phyloP scores from a whole-genome alignment of 2,329 filamentous ascomycete genomes.

The Dichotomopilus funicola region DNA sequence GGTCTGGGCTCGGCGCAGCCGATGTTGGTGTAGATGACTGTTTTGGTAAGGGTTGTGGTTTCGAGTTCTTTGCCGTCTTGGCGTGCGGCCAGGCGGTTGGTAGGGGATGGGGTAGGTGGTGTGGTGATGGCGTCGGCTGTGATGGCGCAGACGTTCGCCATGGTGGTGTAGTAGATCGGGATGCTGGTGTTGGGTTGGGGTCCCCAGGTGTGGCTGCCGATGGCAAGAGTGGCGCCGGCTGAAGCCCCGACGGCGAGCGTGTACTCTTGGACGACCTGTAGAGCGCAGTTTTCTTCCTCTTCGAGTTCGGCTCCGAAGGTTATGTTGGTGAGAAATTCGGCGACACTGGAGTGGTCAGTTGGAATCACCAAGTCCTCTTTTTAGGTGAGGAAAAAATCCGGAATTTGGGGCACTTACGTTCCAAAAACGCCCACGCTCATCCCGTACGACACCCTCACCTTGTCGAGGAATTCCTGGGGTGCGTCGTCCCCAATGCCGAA shows the following conservation, averaged over 20 bases:
- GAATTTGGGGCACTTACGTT: not conserved
- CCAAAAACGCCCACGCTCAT: slow-evolving; percentile 44
- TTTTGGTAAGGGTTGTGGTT: slow-evolving; percentile 36
- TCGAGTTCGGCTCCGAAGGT: slow-evolving; percentile 30
- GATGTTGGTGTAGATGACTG: slow-evolving; percentile 38
- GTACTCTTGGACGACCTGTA: slow-evolving; percentile 45
- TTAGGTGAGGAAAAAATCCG: too few relatives aligned
- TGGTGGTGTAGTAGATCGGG: slow-evolving; percentile 47
- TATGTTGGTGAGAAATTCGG: slow-evolving; percentile 47
- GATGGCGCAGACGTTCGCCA: slow-evolving; percentile 38
- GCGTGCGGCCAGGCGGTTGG: slow-evolving; percentile 11
- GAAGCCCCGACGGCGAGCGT: slow-evolving; percentile 46
- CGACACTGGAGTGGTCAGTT: slow-evolving; percentile 33
- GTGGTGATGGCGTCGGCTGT: slow-evolving; percentile 23
- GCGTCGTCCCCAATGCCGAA: not conserved
- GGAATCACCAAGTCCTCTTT: not conserved
- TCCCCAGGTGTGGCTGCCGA: slow-evolving; percentile 41
- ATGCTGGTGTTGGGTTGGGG: slow-evolving; percentile 39
- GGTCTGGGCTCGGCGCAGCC: slow-evolving; percentile 37
- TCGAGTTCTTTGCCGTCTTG: slow-evolving; percentile 24
- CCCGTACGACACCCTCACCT: slow-evolving; percentile 34
- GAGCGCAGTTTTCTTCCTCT: slow-evolving; percentile 33
- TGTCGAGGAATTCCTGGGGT: not conserved
- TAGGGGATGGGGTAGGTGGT: slow-evolving; percentile 10
- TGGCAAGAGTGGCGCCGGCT: slow-evolving; percentile 45